Conservation (phyloP, 257 asterid species). For the Paraleonurus japonicus region DNA sequence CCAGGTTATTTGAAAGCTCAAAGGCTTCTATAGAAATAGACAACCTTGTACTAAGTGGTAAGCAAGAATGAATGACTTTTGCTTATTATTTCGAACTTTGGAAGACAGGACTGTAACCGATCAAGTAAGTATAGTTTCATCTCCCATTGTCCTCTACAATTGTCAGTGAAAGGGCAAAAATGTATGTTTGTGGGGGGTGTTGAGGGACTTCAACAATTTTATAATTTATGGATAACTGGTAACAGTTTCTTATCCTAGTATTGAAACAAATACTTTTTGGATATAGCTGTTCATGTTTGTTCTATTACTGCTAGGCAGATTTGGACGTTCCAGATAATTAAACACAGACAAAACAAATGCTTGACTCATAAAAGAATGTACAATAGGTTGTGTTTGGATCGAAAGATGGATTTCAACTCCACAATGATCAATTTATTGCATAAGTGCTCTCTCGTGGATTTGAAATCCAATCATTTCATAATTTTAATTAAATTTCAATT, state of each 20-base stretch:
- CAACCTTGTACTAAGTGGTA: not conserved
- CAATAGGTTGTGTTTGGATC: not conserved
- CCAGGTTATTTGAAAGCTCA: not conserved
- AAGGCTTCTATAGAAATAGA: not conserved
- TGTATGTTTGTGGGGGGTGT: not conserved
- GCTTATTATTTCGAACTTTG: not conserved
- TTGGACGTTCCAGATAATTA: not conserved
- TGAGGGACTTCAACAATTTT: not conserved
- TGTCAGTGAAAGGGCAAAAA: not conserved
- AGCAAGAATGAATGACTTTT: not conserved
- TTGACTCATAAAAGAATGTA: not conserved
- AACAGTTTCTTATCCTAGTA: not conserved
- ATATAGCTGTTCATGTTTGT: not conserved
- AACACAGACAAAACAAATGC: not conserved
- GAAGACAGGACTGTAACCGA: not conserved
- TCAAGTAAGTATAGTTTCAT: not conserved
- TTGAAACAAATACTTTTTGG: not conserved
- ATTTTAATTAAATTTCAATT: not conserved
- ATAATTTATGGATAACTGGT: too few relatives aligned
- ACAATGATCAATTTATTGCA: not conserved
- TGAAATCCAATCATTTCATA: not conserved
- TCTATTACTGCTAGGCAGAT: slow-evolving; percentile 1
- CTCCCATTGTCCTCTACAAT: not conserved
- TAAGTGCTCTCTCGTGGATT: not conserved
- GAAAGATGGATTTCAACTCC: not conserved